Evolutionary conservation across 176 grass and related monocot genomes (phyloP).

Genomic region (Alopecurus myosuroides): DNA sequence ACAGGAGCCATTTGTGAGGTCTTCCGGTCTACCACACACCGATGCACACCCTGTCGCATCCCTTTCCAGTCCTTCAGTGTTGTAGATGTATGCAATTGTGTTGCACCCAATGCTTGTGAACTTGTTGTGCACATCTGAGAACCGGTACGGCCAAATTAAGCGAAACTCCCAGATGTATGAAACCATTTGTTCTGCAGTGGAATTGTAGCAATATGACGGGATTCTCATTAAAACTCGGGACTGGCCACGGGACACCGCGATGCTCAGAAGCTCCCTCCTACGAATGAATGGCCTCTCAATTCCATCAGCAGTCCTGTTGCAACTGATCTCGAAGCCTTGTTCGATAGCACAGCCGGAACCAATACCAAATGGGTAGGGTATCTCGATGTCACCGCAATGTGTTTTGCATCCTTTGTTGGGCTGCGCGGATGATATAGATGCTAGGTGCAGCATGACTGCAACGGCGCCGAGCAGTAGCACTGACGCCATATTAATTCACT

Average conservation of each 20-base stretch:
- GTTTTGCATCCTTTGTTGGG: background rate
- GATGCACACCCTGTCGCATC: background rate
- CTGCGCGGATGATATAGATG: background rate
- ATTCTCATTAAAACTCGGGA: background rate
- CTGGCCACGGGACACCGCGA: background rate
- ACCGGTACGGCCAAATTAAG: background rate
- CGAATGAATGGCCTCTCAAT: background rate
- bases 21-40: background rate
- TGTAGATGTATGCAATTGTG: slow-evolving; percentile 8
- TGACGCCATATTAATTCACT: background rate
- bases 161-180: accelerated
- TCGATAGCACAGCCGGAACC: background rate
- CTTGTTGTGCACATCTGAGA: background rate
- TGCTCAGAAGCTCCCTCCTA: background rate
- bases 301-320: background rate
- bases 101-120: slow-evolving; percentile 27
- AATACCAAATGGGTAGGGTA: background rate
- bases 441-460: background rate
- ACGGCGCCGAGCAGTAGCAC: background rate
- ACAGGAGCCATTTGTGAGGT: background rate
- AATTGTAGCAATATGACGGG: background rate
- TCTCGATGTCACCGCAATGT: background rate
- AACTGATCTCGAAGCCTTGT: background rate
- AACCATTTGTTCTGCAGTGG: background rate
- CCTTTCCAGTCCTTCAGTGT: accelerated